Evolutionary conservation across 306 rosid genomes (phyloP), one percentile per base, ranked within the genome.

Genomic region (Castanopsis chinensis): DNA sequence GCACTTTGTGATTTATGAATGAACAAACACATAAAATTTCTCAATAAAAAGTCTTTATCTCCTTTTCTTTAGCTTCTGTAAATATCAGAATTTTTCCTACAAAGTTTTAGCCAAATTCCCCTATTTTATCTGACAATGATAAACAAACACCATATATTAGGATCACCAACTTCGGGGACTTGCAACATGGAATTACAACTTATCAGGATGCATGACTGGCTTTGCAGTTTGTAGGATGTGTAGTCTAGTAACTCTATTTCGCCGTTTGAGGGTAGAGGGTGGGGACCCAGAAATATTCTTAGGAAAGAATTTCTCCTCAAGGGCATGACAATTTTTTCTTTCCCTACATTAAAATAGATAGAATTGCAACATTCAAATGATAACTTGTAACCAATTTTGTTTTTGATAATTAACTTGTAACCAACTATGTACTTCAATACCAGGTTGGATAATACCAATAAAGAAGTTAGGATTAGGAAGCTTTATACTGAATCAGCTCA

Each of bases 391-490:
- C 14, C 35, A 70, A 33, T 1, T 33, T 33, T 33, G 1, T 33
- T 23, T 43, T 19, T n/a, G 23, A 49, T 70, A 4, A 69, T 20
- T 33, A 37, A 37, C 15, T 33, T 19, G 28, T 11, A 69, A 41
- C 52, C n/a, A 69, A 9, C 27, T 3, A 49, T n/a, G 45, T 35
- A 52, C 71, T 67, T 51, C 75, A 71, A 56, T 64, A 21, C 4
- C 43, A 30, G 54, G 35, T 63, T 32, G 1, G 43, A 78, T 32
- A 56, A 30, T 67, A 77, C 69, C 51, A 55, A 28, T 77, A 65
- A 63, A 33, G 37, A 35, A 73, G 56, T 63, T 52, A 8, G 64
- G 61, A 72, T 63, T 52, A 17, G 64, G 61, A 72, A 82, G 6
- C 25, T 10, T 43, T 52, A 52, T 23, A 69, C 28, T 53, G 69